phyloP scores from a whole-genome alignment of 2,329 filamentous ascomycete species.

The Aspergillus puulaauensis region DNA sequence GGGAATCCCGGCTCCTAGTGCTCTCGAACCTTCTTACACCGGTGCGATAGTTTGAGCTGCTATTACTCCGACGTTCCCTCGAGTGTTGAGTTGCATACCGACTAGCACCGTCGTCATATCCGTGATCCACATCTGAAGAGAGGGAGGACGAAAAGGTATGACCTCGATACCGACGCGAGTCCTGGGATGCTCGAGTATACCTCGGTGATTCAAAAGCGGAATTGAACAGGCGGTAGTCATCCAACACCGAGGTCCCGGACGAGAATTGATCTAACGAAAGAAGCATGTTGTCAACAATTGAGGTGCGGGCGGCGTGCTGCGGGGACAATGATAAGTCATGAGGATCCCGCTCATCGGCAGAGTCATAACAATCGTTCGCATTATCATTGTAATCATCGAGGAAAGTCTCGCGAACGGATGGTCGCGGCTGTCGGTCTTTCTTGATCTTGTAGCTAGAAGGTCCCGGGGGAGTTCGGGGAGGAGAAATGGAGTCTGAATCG shows the following conservation, averaged over 20 bases:
- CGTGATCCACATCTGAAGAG: constrained; percentile 56
- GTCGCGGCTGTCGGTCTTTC: constrained; percentile 26
- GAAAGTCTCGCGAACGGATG: constrained; percentile 43
- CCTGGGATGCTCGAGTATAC: constrained; percentile 30
- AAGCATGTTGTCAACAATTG: constrained; percentile 93
- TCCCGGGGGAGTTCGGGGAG: constrained; percentile 43
- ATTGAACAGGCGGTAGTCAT: constrained; percentile 40
- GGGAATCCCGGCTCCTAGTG: constrained; percentile 49
- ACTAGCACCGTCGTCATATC: constrained; percentile 36
- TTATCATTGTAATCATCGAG: constrained; percentile 38
- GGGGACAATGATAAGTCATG: constrained; percentile 84
- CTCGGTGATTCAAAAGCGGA: constrained; percentile 42
- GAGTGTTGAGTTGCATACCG: constrained; percentile 43
- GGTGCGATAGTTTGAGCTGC: constrained; percentile 69
- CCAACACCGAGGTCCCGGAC: constrained; percentile 33
- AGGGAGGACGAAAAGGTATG: constrained; percentile 62
- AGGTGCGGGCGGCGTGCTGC: constrained; percentile 77
- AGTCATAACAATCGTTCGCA: constrained; percentile 33
- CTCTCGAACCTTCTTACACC: constrained; percentile 63
- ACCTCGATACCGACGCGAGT: constrained; percentile 50
- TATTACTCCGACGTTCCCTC: constrained; percentile 71
- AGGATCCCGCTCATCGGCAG: constrained; percentile 42
- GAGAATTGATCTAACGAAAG: constrained; percentile 85
- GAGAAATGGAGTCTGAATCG: constrained; percentile 29
- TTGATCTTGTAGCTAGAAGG: constrained; percentile 33